These are phyloP conservation scores for Logfia minima DNA, from an alignment of 129 eudicot genomes.

Conservation along the genomic window DNA sequence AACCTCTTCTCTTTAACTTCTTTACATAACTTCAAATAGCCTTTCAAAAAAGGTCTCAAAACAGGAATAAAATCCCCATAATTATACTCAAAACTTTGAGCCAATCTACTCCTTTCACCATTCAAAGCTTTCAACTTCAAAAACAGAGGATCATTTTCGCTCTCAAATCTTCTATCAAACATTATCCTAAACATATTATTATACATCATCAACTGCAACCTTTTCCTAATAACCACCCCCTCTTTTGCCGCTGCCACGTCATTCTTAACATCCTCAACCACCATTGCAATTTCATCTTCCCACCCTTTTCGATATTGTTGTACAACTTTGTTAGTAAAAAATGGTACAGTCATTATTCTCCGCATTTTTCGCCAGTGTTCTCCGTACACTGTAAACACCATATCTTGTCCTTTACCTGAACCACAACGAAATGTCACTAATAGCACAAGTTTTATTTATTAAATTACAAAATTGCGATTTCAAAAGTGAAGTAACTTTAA, in stretches of 20 bases:
- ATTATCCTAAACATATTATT: slow-evolving; percentile 83
- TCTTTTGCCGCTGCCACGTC: slow-evolving; percentile 53
- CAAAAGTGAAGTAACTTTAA: too few relatives aligned
- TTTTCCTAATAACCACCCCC: slow-evolving; percentile 66
- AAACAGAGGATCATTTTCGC: slow-evolving; percentile 73
- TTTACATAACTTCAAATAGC: slow-evolving; percentile 66
- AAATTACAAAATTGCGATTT: not conserved
- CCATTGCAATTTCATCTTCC: slow-evolving; percentile 77
- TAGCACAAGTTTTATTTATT: too few relatives aligned
- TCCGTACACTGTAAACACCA: slow-evolving; percentile 88
- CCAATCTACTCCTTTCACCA: slow-evolving; percentile 87
- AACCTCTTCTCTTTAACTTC: slow-evolving; percentile 76
- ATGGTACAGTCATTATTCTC: slow-evolving; percentile 90
- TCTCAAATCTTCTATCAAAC: slow-evolving; percentile 76
- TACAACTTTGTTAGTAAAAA: slow-evolving; percentile 84
- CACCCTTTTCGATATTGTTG: slow-evolving; percentile 72
- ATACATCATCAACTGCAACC: slow-evolving; percentile 86
- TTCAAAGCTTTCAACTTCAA: slow-evolving; percentile 71
- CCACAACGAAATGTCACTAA: not conserved
- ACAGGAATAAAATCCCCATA: slow-evolving; percentile 89
- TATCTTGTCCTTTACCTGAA: slow-evolving; percentile 70
- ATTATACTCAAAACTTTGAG: slow-evolving; percentile 88
- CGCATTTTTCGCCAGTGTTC: slow-evolving; percentile 98
- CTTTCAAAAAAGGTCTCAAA: slow-evolving; percentile 80
- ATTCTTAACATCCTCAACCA: slow-evolving; percentile 77